Evolutionary conservation across 2,329 filamentous ascomycete genomes (phyloP).

Genomic region (Didymella glomerata): DNA sequence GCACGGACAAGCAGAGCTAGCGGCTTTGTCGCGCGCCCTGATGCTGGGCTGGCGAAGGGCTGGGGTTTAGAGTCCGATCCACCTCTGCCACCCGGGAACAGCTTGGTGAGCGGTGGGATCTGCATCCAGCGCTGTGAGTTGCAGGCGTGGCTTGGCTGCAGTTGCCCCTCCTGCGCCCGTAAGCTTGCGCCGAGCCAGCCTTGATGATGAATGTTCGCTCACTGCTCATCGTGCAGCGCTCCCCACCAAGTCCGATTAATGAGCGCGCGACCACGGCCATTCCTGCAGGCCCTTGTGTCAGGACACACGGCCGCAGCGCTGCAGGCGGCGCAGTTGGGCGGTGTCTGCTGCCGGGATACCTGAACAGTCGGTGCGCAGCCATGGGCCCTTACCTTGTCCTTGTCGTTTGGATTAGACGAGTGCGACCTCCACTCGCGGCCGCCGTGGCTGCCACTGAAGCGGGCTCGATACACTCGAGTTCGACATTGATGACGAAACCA

Average conservation of each 20-base stretch:
- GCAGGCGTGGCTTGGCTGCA: conserved; percentile 23
- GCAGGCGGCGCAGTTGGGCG: conserved; percentile 25
- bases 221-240: neutral
- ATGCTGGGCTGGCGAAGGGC: conserved; percentile 26
- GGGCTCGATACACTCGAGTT: conserved; percentile 20
- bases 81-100: conserved; percentile 30
- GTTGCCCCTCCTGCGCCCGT: conserved; percentile 26
- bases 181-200: conserved; percentile 23
- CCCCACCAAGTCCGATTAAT: neutral
- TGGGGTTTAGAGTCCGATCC: conserved; percentile 44
- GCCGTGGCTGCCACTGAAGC: conserved; percentile 21
- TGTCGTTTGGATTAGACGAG: conserved; percentile 24
- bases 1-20: conserved; percentile 31
- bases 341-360: conserved; percentile 27
- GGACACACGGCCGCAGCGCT: conserved; percentile 20
- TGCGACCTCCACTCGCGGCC: conserved; percentile 10
- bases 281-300: conserved; percentile 26
- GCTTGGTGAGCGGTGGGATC: conserved; percentile 25
- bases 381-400: conserved; percentile 20
- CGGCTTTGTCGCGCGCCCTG: conserved; percentile 34
- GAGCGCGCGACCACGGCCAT: conserved; percentile 11
- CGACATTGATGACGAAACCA: conserved; percentile 24
- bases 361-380: conserved; percentile 5
- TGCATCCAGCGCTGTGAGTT: conserved; percentile 29
- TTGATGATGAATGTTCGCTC: conserved; percentile 17